Percentiles rank a stretch among this genome's conserved stretches.
phyloP scores from a whole-genome alignment of 2,329 filamentous ascomycete species.

The Pseudogymnoascus sp. region DNA sequence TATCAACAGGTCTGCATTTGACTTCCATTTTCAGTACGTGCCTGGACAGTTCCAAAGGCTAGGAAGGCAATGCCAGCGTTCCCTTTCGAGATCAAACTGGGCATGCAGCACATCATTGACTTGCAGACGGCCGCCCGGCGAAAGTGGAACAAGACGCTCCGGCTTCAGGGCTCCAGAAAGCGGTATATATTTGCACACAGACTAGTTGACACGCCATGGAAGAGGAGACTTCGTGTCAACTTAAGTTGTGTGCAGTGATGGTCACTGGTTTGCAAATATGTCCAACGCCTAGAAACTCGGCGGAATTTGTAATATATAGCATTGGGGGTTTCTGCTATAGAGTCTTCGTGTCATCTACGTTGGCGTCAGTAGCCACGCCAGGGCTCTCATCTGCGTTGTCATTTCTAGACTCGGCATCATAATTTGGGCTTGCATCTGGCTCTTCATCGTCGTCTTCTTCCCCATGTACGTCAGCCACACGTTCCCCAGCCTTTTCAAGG shows the following conservation, averaged over 20 bases:
- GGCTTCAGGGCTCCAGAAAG: conserved; percentile 28
- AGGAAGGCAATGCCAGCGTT: conserved; percentile 6
- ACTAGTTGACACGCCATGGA: conserved; percentile 91
- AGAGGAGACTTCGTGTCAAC: conserved; percentile 70
- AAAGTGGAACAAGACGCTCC: conserved; percentile 30
- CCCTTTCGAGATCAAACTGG: conserved; percentile 11
- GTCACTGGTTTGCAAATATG: not conserved
- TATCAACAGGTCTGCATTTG: not conserved
- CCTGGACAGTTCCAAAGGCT: conserved; percentile 5
- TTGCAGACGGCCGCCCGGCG: conserved; percentile 25
- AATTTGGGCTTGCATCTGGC: conserved; percentile 23
- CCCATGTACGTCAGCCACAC: conserved; percentile 71
- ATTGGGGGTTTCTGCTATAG: not conserved
- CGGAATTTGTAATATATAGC: not conserved
- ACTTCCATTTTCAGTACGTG: not conserved
- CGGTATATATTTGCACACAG: conserved; percentile 73
- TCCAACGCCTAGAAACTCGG: not conserved
- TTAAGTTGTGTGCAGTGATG: conserved; percentile 78
- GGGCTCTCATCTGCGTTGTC: not conserved
- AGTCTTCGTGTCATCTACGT: not conserved
- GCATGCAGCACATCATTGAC: conserved; percentile 24
- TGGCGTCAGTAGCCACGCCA: not conserved
- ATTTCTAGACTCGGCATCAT: not conserved
- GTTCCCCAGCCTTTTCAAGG: conserved; percentile 70
- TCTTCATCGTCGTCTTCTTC: conserved; percentile 46